Evolutionary conservation across 768 basidiomycete genomes (phyloP).

Genomic region (Trametes punicea): DNA sequence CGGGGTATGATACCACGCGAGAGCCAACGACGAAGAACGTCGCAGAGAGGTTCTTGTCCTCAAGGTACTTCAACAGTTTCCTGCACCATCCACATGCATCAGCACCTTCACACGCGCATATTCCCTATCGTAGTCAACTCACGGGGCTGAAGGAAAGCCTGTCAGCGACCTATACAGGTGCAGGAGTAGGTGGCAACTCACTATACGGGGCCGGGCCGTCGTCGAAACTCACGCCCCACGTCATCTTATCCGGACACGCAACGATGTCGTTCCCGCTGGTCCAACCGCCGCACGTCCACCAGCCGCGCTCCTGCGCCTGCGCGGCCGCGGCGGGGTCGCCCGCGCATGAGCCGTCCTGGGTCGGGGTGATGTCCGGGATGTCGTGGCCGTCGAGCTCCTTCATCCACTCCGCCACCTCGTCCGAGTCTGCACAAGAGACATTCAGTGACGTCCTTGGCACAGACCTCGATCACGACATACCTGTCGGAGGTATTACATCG

Average conservation of each 20-base stretch:
- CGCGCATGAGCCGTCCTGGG: slow-evolving; percentile 65
- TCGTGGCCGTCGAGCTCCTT: slow-evolving; percentile 65
- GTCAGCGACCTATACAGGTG: slow-evolving; percentile 4
- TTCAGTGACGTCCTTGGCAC: neutral
- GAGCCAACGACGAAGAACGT: slow-evolving; percentile 94
- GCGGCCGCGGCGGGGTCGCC: slow-evolving; percentile 54
- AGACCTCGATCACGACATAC: slow-evolving; percentile 34
- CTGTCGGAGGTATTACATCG: slow-evolving; percentile 57
- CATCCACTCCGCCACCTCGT: slow-evolving; percentile 72
- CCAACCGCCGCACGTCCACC: slow-evolving; percentile 88
- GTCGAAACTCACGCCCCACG: slow-evolving; percentile 84
- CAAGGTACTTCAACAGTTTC: slow-evolving; percentile 70
- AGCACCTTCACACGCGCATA: neutral
- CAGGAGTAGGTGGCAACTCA: slow-evolving; percentile 36
- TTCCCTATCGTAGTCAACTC: slow-evolving; percentile 25
- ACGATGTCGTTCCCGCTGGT: slow-evolving; percentile 60
- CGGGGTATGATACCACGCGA: slow-evolving; percentile 75
- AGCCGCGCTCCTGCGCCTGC: slow-evolving; percentile 62
- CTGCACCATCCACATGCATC: slow-evolving; percentile 29
- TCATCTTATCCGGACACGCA: slow-evolving; percentile 61
- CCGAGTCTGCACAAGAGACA: slow-evolving; percentile 40
- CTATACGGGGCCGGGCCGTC: slow-evolving; percentile 87
- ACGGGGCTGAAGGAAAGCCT: slow-evolving; percentile 46
- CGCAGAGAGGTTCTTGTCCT: slow-evolving; percentile 57
- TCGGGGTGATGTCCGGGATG: slow-evolving; percentile 65